These are phyloP conservation scores for Yamadazyma triangularis DNA, from an alignment of 1,139 yeast species.

Conservation along the genomic window DNA sequence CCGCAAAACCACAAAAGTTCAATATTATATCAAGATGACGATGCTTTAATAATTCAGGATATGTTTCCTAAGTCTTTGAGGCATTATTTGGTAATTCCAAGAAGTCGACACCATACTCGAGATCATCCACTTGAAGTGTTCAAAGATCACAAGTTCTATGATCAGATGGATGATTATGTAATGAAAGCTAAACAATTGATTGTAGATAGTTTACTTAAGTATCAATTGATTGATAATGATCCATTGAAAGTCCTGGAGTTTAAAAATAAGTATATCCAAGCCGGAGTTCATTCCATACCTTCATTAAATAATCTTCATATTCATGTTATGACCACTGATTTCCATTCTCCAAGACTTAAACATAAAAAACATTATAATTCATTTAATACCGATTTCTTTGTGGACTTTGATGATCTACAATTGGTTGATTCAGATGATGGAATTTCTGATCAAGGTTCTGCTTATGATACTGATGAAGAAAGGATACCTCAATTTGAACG, in stretches of 20 bases:
- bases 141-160: slow-evolving; percentile 26
- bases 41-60: slow-evolving; percentile 57
- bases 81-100: slow-evolving; percentile 62
- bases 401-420: slow-evolving; percentile 35
- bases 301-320: slow-evolving; percentile 66
- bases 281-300: slow-evolving; percentile 71
- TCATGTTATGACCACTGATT: slow-evolving; percentile 68
- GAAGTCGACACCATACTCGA: slow-evolving; percentile 32
- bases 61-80: slow-evolving; percentile 58
- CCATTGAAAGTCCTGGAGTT: slow-evolving; percentile 14
- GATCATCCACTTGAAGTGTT: slow-evolving; percentile 55
- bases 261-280: slow-evolving; percentile 36
- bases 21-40: slow-evolving; percentile 42
- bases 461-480: slow-evolving; percentile 14
- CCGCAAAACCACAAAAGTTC: slow-evolving; percentile 20
- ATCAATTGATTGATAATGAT: not conserved
- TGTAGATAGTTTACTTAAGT: slow-evolving; percentile 6
- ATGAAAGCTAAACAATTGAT: slow-evolving; percentile 39
- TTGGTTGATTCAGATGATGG: not conserved
- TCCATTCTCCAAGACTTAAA: slow-evolving; percentile 51
- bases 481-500: slow-evolving; percentile 1
- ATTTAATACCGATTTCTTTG: slow-evolving; percentile 63
- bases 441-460: slow-evolving; percentile 1
- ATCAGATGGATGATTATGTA: slow-evolving; percentile 32
- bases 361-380: slow-evolving; percentile 68